Evolutionary conservation across 768 basidiomycete genomes (phyloP).

Genomic region (Boletus rubescentipes): DNA sequence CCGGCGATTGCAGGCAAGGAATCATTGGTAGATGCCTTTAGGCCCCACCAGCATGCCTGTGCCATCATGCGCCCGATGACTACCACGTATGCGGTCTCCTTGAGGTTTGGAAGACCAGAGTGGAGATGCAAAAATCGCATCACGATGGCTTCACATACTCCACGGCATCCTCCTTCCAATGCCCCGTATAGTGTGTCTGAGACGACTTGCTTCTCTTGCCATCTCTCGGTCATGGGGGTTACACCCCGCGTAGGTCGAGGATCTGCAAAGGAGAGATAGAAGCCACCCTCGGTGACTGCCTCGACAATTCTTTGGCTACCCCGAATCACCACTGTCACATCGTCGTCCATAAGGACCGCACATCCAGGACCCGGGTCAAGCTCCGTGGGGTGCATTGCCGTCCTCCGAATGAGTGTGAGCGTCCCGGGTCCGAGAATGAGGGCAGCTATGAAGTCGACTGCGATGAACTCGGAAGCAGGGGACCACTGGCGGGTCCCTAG

Average conservation of each 20-base stretch:
- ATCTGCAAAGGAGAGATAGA: constrained; percentile 16
- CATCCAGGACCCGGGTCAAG: constrained; percentile 12
- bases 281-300: constrained; percentile 20
- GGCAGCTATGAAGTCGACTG: constrained; percentile 8
- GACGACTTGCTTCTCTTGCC: constrained; percentile 9
- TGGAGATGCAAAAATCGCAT: constrained; percentile 13
- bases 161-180: constrained; percentile 16
- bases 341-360: constrained; percentile 21
- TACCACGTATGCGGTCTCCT: neutral
- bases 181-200: constrained; percentile 7
- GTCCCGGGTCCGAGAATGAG: constrained; percentile 18
- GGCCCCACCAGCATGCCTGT: constrained; percentile 13
- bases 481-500: constrained; percentile 8
- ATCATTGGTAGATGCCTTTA: constrained; percentile 7
- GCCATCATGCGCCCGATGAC: constrained; percentile 7
- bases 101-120: constrained; percentile 5
- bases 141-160: constrained; percentile 13
- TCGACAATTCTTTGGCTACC: constrained; percentile 18
- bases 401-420: constrained; percentile 17
- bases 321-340: constrained; percentile 12
- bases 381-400: constrained; percentile 3
- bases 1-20: neutral
- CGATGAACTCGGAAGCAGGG: constrained; percentile 2
- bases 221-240: neutral
- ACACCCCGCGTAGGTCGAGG: neutral